A percentile compares a stretch with the other conserved stretches of the same genome.
Evolutionary conservation across 176 grass and related monocot genomes (phyloP).

Genomic region (Thalia dealbata): DNA sequence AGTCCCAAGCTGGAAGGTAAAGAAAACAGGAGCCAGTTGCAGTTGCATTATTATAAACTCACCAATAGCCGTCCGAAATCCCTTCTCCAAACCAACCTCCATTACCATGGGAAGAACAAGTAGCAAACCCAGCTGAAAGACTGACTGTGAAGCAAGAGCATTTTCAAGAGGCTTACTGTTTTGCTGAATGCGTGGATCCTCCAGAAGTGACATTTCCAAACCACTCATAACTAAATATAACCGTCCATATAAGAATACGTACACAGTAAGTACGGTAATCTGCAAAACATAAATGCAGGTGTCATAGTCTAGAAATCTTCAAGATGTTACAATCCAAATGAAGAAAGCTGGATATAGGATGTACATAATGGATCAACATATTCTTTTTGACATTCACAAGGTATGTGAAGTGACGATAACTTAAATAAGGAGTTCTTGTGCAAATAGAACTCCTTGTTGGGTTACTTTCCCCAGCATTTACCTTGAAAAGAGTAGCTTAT

Average conservation of each 20-base stretch:
- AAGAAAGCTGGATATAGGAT: neutral
- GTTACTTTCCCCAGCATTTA: neutral
- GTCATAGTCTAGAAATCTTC: neutral
- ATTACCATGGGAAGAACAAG: constrained; percentile 94
- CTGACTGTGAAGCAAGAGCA: constrained; percentile 76
- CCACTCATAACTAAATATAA: constrained; percentile 89
- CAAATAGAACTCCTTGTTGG: neutral
- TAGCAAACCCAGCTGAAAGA: constrained; percentile 80
- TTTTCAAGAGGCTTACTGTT: constrained; percentile 74
- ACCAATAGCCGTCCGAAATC: constrained; percentile 75
- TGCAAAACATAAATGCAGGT: constrained; percentile 23
- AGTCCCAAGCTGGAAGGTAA: constrained; percentile 92
- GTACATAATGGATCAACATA: neutral
- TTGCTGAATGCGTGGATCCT: constrained; percentile 53
- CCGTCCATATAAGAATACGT: constrained; percentile 88
- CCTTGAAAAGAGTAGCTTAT: neutral
- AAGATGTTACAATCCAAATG: neutral
- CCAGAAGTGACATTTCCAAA: constrained; percentile 69
- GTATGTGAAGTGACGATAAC: neutral
- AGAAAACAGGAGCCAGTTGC: constrained; percentile 85
- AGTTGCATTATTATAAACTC: constrained; percentile 97
- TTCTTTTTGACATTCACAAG: neutral
- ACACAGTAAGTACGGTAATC: constrained; percentile 86
- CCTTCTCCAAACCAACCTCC: constrained; percentile 93
- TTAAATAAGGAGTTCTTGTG: neutral